A percentile compares a stretch with the other conserved stretches of the same genome.
Conservation (phyloP, 345 rosid genomes). For the Eucalyptus fibrosa region DNA sequence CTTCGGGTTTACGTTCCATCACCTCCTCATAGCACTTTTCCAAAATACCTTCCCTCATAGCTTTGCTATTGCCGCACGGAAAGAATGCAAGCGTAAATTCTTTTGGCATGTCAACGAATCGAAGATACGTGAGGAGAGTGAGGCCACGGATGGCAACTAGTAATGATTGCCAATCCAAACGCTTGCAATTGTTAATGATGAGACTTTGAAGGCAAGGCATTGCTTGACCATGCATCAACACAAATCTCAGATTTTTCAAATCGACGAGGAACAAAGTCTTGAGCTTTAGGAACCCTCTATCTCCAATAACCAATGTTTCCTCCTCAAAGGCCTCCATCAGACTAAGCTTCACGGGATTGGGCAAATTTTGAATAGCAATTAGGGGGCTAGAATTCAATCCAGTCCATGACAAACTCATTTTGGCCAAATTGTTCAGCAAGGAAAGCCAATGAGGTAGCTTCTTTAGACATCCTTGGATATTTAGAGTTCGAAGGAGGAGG, state of each 20-base stretch:
- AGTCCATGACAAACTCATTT: accelerated
- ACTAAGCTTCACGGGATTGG: accelerated
- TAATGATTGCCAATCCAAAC: neutral
- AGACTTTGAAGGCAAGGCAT: neutral
- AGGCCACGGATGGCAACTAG: neutral
- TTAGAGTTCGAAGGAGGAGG: neutral
- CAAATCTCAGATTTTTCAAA: neutral
- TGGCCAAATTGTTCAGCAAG: accelerated
- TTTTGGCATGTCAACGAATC: accelerated
- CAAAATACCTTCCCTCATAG: neutral
- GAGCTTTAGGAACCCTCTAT: neutral
- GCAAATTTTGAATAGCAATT: neutral
- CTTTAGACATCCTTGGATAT: no score
- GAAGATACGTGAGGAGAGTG: accelerated
- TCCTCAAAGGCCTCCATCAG: accelerated
- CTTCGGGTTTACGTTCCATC: neutral
- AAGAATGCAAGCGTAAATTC: neutral
- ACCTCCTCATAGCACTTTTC: neutral
- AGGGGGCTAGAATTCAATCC: neutral
- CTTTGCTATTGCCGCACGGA: accelerated
- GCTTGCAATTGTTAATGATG: accelerated
- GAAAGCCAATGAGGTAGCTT: no score
- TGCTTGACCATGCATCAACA: neutral
- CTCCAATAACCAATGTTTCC: neutral
- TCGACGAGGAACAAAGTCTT: accelerated